A percentile compares a stretch with the other conserved stretches of the same genome.
These are phyloP conservation scores for Blumeriella jaapii DNA, from an alignment of 2,329 filamentous ascomycete genomes.

Conservation along the genomic window DNA sequence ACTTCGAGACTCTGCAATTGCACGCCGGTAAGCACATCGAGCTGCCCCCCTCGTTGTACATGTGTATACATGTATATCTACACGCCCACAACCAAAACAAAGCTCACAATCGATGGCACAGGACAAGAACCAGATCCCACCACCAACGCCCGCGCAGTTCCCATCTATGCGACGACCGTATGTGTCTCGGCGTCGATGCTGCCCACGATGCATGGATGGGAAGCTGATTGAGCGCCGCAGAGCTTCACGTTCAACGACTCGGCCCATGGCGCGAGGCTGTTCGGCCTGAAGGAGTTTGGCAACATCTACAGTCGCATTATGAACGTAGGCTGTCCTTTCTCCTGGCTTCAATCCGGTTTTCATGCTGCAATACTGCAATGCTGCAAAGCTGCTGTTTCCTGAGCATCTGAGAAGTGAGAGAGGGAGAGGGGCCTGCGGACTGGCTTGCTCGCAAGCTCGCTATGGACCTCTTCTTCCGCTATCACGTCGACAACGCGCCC, in stretches of 20 bases:
- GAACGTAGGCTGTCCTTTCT: constrained; percentile 49
- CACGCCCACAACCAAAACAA: too few species aligned
- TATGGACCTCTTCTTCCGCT: too few species aligned
- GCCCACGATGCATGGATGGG: too few species aligned
- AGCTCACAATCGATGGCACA: constrained; percentile 8
- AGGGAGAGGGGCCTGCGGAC: too few species aligned
- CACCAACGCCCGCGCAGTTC: constrained; percentile 82
- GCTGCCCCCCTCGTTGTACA: too few species aligned
- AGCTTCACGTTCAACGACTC: constrained; percentile 94
- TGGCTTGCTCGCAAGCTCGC: too few species aligned
- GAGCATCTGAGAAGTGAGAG: too few species aligned
- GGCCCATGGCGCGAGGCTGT: constrained; percentile 86
- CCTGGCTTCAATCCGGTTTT: too few species aligned
- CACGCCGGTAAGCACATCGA: constrained; percentile 54
- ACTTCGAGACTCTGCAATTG: constrained; percentile 78
- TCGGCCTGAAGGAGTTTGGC: constrained; percentile 86
- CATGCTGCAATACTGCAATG: too few species aligned
- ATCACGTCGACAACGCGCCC: too few species aligned
- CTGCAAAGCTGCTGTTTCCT: too few species aligned
- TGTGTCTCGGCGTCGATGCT: not conserved
- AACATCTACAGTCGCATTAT: constrained; percentile 97
- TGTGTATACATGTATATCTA: too few species aligned
- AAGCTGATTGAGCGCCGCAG: constrained; percentile 31
- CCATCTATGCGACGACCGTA: constrained; percentile 88
- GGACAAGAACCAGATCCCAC: constrained; percentile 71